Conservation (phyloP, 2,329 filamentous ascomycete genomes). For the Diaporthe vexans region DNA sequence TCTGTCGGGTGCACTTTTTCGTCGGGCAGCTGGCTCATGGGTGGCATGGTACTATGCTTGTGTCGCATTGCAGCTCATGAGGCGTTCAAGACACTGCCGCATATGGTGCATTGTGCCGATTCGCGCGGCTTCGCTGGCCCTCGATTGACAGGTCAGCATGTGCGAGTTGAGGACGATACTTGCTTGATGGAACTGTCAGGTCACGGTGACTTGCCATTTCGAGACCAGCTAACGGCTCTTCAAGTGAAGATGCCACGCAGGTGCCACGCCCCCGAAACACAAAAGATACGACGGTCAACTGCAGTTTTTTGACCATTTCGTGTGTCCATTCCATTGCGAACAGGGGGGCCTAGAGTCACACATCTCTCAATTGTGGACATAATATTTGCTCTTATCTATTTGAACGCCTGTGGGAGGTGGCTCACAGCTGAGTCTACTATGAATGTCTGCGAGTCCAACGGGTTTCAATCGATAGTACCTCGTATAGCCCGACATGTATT, state of each 20-base stretch:
- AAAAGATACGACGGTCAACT: background rate
- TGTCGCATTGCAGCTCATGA: background rate
- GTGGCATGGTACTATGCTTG: background rate
- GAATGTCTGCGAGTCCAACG: no score
- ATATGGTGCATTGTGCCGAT: background rate
- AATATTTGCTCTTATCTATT: background rate
- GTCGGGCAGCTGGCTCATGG: background rate
- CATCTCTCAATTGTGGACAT: background rate
- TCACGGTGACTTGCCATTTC: background rate
- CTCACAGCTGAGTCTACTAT: background rate
- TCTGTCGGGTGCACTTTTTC: background rate
- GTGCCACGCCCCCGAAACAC: background rate
- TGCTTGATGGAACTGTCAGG: background rate
- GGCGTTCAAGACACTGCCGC: slow-evolving; percentile 18
- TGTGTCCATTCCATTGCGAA: background rate
- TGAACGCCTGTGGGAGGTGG: background rate
- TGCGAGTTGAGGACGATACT: background rate
- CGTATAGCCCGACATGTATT: background rate
- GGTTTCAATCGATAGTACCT: background rate
- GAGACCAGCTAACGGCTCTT: background rate
- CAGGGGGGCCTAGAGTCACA: background rate
- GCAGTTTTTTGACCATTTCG: background rate
- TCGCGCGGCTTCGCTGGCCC: background rate
- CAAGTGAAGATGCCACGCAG: background rate
- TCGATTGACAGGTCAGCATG: background rate